Base-by-base conservation (phyloP, 1,284 basidiomycete genomes). In the Earliella scabrosa region DNA sequence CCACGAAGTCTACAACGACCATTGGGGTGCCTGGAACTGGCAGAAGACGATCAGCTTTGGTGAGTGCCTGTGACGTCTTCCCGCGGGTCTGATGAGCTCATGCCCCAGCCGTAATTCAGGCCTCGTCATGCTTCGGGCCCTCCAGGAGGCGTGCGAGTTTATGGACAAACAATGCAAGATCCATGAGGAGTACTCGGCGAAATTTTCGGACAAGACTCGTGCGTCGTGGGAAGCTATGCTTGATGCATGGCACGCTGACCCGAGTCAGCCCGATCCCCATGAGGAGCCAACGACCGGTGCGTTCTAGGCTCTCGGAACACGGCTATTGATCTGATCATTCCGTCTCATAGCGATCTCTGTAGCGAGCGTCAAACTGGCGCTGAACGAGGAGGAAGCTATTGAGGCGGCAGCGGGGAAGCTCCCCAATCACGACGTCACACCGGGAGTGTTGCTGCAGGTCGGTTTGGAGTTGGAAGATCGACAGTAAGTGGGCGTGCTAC, bases 11-110 rank as follows among this genome's bases (percentile, higher is more conserved):
- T 41, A n/a, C n/a, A n/a, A n/a, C n/a, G n/a, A n/a, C n/a, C n/a
- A n/a, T n/a, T n/a, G n/a, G n/a, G n/a, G n/a, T 72, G n/a, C n/a
- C n/a, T 68, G 62, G 68, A 73, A 73, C 52, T 71, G 65, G 65
- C 16, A 32, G 34, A 73, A 72, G 54, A 46, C 39, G 18, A 9
- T 45, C 4, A 34, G 20, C 4, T 34, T 61, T 18, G 41, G 51
- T 58, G 49, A 18, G 45, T 47, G 23, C 13, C 21, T 26, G 21
- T 10, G 21, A n/a, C n/a, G n/a, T n/a, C n/a, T n/a, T n/a, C n/a
- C n/a, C n/a, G n/a, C n/a, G n/a, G n/a, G n/a, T n/a, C n/a, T n/a
- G n/a, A n/a, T n/a, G n/a, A n/a, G n/a, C n/a, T n/a, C n/a, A n/a
- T n/a, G n/a, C n/a, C n/a, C n/a, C n/a, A n/a, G n/a, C n/a, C n/a